These are phyloP conservation scores for Fagus sylvatica DNA, from an alignment of 306 rosid genomes.

Conservation along the genomic window DNA sequence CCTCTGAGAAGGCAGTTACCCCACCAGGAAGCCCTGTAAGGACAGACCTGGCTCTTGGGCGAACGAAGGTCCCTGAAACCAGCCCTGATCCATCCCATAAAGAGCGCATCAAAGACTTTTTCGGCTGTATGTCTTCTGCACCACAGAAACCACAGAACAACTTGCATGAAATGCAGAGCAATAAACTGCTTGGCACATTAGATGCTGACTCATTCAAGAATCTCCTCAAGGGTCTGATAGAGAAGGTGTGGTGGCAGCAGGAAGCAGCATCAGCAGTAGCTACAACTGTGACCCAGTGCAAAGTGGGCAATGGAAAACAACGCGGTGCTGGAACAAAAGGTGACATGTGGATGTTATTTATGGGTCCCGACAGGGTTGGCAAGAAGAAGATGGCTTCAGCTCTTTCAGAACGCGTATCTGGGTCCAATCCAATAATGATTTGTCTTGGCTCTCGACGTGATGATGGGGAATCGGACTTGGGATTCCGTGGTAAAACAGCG, in stretches of 20 bases:
- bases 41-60: constrained; percentile 82
- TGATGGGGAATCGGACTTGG: constrained; percentile 56
- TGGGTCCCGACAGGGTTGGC: constrained; percentile 88
- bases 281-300: constrained; percentile 72
- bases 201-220: constrained; percentile 83
- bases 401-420: constrained; percentile 78
- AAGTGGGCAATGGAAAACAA: constrained; percentile 67
- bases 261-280: constrained; percentile 93
- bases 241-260: constrained; percentile 98
- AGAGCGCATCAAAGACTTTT: constrained; percentile 63
- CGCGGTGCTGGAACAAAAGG: constrained; percentile 57
- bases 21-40: constrained; percentile 58
- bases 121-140: constrained; percentile 69
- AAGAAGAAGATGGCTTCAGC: constrained; percentile 93
- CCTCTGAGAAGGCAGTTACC: constrained; percentile 33
- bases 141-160: constrained; percentile 64
- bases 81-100: constrained; percentile 39
- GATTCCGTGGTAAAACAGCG: constrained; percentile 80
- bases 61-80: constrained; percentile 42
- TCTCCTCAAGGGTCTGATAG: constrained; percentile 68
- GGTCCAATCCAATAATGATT: constrained; percentile 64
- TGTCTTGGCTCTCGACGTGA: constrained; percentile 55
- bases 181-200: constrained; percentile 38
- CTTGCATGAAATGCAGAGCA: constrained; percentile 47
- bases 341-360: constrained; percentile 82